These are phyloP conservation scores for Diaporthe sp. DNA, from an alignment of 2,329 filamentous ascomycete genomes.

Conservation along the genomic window DNA sequence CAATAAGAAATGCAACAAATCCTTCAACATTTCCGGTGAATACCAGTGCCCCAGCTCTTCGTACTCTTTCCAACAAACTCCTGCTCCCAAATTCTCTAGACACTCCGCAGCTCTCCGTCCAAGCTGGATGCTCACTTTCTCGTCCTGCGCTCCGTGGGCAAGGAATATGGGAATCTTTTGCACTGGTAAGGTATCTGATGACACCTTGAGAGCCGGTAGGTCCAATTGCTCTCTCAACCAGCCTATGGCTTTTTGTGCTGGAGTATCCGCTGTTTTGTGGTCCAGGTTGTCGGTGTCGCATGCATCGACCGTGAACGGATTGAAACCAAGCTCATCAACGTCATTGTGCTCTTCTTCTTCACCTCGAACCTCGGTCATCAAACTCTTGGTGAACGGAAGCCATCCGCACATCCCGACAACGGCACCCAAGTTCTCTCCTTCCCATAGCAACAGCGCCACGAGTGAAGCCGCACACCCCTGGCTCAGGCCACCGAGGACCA, in stretches of 20 bases:
- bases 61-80: slow-evolving; percentile 43
- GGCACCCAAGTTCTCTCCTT: slow-evolving; percentile 49
- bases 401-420: slow-evolving; percentile 57
- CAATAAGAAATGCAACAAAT: slow-evolving; percentile 46
- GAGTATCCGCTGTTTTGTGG: neutral
- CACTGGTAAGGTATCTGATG: neutral
- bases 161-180: slow-evolving; percentile 54
- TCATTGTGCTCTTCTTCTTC: slow-evolving; percentile 43
- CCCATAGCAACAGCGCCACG: slow-evolving; percentile 54
- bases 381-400: slow-evolving; percentile 49
- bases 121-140: slow-evolving; percentile 47
- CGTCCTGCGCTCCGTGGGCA: slow-evolving; percentile 54
- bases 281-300: neutral
- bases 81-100: neutral
- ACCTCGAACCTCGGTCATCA: slow-evolving; percentile 10
- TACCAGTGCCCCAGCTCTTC: slow-evolving; percentile 57
- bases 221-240: neutral
- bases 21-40: slow-evolving; percentile 50
- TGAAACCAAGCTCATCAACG: slow-evolving; percentile 24
- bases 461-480: slow-evolving; percentile 63
- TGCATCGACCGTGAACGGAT: neutral
- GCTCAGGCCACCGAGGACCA: slow-evolving; percentile 62
- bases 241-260: neutral
- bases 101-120: neutral
- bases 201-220: neutral